Percentiles rank a stretch among this genome's conserved stretches.
Conservation (phyloP, 2,329 filamentous ascomycete genomes). For the Talaromyces sp. region DNA sequence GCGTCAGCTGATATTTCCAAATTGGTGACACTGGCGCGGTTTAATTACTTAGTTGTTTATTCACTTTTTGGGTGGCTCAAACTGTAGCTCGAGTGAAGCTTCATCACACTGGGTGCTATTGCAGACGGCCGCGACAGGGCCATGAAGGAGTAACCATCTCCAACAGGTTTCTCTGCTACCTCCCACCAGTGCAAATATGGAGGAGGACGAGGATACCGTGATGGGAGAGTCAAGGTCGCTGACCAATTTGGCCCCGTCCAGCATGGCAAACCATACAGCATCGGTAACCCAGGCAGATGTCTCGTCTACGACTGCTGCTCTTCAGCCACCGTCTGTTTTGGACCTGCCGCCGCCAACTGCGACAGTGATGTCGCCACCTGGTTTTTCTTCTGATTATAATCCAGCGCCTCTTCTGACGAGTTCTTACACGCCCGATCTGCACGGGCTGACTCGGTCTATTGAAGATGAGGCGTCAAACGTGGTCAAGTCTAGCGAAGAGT, state of each 20-base stretch:
- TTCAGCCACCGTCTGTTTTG: neutral
- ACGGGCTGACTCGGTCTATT: conserved; percentile 19
- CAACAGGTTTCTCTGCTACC: conserved; percentile 2
- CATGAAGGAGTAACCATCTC: conserved; percentile 10
- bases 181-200: conserved; percentile 15
- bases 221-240: conserved; percentile 25
- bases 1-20: neutral
- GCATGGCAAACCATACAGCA: neutral
- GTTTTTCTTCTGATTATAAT: neutral
- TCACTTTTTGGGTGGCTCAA: neutral
- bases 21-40: neutral
- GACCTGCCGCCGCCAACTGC: neutral
- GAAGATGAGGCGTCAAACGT: conserved; percentile 19
- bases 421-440: neutral
- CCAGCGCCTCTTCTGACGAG: neutral
- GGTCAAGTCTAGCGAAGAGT: conserved; percentile 16
- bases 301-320: neutral
- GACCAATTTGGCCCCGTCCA: neutral
- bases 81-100: neutral
- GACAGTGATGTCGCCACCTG: neutral
- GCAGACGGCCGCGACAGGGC: neutral
- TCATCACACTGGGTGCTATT: neutral
- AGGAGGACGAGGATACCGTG: conserved; percentile 34
- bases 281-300: neutral
- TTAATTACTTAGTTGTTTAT: neutral